phyloP scores from a whole-genome alignment of 805 yeast genomes.

The Sungouiozyma ichnusensis region DNA sequence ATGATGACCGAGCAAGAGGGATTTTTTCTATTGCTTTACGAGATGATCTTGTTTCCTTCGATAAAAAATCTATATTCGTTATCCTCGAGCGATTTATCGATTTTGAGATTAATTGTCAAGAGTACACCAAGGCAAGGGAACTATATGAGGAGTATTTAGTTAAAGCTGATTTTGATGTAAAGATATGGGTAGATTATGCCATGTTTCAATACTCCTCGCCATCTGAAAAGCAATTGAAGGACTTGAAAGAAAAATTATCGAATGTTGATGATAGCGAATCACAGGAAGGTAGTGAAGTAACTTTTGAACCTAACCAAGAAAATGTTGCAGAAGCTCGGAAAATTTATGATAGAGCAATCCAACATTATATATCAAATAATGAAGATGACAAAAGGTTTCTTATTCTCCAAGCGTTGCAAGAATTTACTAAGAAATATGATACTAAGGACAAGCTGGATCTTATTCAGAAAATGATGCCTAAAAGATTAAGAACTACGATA shows the following conservation, averaged over 20 bases:
- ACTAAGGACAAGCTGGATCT: slow-evolving; percentile 26
- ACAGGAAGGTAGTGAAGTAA: slow-evolving; percentile 37
- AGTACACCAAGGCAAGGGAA: slow-evolving; percentile 45
- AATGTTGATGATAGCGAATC: slow-evolving; percentile 26
- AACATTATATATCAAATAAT: slow-evolving; percentile 30
- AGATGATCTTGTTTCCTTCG: slow-evolving; percentile 16
- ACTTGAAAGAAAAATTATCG: slow-evolving; percentile 10
- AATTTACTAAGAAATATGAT: slow-evolving; percentile 61
- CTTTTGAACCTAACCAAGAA: slow-evolving; percentile 42
- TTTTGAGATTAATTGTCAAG: slow-evolving; percentile 49
- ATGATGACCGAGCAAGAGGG: slow-evolving; percentile 54
- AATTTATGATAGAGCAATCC: slow-evolving; percentile 46
- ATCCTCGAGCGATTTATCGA: slow-evolving; percentile 39
- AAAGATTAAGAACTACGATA: slow-evolving; percentile 30
- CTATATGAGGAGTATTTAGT: slow-evolving; percentile 35
- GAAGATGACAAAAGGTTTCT: slow-evolving; percentile 37
- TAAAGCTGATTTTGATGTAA: slow-evolving; percentile 26
- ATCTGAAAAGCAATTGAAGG: slow-evolving; percentile 29
- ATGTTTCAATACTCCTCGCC: slow-evolving; percentile 62
- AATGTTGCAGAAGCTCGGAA: slow-evolving; percentile 43
- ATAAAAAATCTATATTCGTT: slow-evolving; percentile 10
- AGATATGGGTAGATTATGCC: slow-evolving; percentile 57
- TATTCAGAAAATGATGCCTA: slow-evolving; percentile 44
- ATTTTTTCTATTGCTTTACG: slow-evolving; percentile 44
- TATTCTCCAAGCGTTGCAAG: slow-evolving; percentile 49